These are phyloP conservation scores for Fraxinus sp. DNA, from an alignment of 305 asterid species.

Conservation along the genomic window DNA sequence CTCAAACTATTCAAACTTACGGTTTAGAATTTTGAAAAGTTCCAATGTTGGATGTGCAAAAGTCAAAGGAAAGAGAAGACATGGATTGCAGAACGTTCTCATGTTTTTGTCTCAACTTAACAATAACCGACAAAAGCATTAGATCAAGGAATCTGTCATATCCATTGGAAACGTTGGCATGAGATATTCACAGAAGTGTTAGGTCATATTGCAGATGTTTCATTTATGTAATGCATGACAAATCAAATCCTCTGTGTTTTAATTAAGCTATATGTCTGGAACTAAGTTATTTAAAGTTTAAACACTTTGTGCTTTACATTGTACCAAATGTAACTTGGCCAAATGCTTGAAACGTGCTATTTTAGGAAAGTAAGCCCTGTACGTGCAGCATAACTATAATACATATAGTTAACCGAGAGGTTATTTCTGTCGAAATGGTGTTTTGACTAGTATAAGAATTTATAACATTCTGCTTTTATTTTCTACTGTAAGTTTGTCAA, in stretches of 20 bases:
- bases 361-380: background rate
- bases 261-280: background rate
- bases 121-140: background rate
- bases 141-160: background rate
- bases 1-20: background rate
- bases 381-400: no score
- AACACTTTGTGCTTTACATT: background rate
- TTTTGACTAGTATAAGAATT: background rate
- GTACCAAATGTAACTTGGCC: background rate
- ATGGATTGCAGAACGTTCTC: slow-evolving; percentile 21
- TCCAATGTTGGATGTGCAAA: slow-evolving; percentile 15
- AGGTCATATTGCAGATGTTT: background rate
- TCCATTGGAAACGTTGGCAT: background rate
- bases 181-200: background rate
- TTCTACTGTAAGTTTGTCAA: background rate
- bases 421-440: background rate
- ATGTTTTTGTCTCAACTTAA: slow-evolving; percentile 9
- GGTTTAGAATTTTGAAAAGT: background rate
- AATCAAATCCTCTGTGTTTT: background rate
- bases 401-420: background rate
- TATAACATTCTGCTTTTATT: background rate
- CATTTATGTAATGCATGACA: slow-evolving; percentile 1
- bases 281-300: background rate
- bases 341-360: background rate
- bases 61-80: slow-evolving; percentile 33